phyloP scores from a whole-genome alignment of 352 stramenopile species.

The Aphanomyces astaci region DNA sequence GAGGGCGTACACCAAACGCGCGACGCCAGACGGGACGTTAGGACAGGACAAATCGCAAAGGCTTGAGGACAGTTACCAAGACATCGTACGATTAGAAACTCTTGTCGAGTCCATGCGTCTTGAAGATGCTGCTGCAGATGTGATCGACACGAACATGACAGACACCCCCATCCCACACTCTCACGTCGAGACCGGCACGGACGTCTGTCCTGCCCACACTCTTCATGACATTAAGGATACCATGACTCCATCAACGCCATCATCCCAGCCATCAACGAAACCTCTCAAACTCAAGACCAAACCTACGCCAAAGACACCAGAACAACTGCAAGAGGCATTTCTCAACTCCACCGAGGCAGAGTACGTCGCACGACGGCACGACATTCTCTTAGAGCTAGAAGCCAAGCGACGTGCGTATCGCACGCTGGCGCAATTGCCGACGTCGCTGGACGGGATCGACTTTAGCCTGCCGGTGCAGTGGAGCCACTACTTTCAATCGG shows the following conservation, averaged over 20 bases:
- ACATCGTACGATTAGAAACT: conserved; percentile 4
- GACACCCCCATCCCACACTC: too few relatives aligned
- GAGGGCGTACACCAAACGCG: neutral
- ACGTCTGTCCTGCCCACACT: too few relatives aligned
- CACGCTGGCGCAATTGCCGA: conserved; percentile 39
- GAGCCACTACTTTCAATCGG: conserved; percentile 48
- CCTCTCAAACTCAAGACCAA: neutral
- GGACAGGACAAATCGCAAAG: neutral
- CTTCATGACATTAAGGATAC: too few relatives aligned
- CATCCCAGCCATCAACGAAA: too few relatives aligned
- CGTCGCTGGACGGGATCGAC: conserved; percentile 46
- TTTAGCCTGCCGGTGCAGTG: conserved; percentile 40
- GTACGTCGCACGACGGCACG: neutral
- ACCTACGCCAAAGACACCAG: neutral
- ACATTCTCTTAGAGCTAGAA: conserved; percentile 27
- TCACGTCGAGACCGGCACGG: too few relatives aligned
- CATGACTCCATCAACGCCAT: too few relatives aligned
- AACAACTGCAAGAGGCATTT: neutral
- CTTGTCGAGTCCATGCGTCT: neutral
- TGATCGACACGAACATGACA: neutral
- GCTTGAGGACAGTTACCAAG: neutral
- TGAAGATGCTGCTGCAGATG: neutral
- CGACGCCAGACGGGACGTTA: neutral
- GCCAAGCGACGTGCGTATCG: conserved; percentile 30
- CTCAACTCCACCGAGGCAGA: neutral